Percentiles rank a stretch among this genome's conserved stretches.
Evolutionary conservation across 2,329 filamentous ascomycete species (phyloP).

Genomic region (Anthostomella pinea): DNA sequence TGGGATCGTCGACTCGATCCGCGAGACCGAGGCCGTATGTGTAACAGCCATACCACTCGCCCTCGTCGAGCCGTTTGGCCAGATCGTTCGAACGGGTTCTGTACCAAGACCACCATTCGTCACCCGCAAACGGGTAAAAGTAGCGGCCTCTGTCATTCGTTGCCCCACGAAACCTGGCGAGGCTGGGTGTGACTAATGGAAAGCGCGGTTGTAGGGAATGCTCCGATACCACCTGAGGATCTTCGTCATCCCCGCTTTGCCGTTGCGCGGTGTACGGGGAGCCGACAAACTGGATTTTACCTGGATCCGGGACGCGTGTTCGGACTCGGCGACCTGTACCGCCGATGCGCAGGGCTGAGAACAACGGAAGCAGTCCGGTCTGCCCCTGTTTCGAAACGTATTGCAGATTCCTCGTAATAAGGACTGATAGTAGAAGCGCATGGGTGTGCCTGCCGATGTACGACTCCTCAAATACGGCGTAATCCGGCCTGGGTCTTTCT

Average conservation of each 20-base stretch:
- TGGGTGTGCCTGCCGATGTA: slow-evolving; percentile 17
- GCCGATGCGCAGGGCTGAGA: not conserved
- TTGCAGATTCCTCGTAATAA: slow-evolving; percentile 11
- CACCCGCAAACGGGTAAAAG: slow-evolving; percentile 18
- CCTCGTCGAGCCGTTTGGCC: slow-evolving; percentile 10
- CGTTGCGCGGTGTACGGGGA: slow-evolving; percentile 10
- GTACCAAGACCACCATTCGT: slow-evolving; percentile 22
- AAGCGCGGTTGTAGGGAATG: slow-evolving; percentile 12
- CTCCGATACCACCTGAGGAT: slow-evolving; percentile 1
- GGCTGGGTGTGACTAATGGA: slow-evolving; percentile 12
- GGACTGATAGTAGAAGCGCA: slow-evolving; percentile 10
- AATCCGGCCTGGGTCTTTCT: not conserved
- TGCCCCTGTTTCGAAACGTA: slow-evolving; percentile 3
- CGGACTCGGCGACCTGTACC: not conserved
- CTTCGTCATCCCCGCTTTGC: not conserved
- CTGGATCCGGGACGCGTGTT: slow-evolving; percentile 8
- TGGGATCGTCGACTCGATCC: slow-evolving; percentile 4
- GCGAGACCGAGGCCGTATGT: slow-evolving; percentile 2
- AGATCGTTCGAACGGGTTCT: slow-evolving; percentile 17
- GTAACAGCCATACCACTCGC: slow-evolving; percentile 17
- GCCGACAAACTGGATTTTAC: slow-evolving; percentile 14
- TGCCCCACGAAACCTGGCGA: not conserved
- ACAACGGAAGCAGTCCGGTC: not conserved
- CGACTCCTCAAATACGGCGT: slow-evolving; percentile 9
- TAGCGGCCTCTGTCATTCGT: slow-evolving; percentile 9